A percentile compares a stretch with the other conserved stretches of the same genome.
Conservation (phyloP, 306 rosid genomes). For the Mimosa pudica region DNA sequence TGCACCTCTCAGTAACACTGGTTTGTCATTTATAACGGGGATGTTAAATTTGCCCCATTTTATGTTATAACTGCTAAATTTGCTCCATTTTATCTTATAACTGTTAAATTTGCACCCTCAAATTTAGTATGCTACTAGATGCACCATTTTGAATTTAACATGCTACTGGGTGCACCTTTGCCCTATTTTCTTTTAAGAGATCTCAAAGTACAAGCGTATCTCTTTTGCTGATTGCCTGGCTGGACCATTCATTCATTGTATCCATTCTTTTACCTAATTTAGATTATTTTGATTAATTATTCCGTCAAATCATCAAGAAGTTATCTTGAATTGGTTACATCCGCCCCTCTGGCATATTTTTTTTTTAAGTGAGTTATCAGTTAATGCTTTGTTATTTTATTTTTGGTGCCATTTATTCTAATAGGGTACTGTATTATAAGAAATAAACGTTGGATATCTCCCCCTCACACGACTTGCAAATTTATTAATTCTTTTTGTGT, state of each 20-base stretch:
- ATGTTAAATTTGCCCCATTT: too few species aligned
- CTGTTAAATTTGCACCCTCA: too few species aligned
- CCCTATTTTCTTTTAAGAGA: conserved; percentile 36
- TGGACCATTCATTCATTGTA: conserved; percentile 50
- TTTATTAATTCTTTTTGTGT: background rate
- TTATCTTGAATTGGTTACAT: conserved; percentile 45
- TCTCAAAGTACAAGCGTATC: conserved; percentile 59
- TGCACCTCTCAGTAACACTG: too few species aligned
- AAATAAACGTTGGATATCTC: background rate
- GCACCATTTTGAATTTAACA: too few species aligned
- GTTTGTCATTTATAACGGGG: too few species aligned
- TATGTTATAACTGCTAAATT: too few species aligned
- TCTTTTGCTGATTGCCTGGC: conserved; percentile 35
- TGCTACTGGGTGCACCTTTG: too few species aligned
- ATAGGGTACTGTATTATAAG: background rate
- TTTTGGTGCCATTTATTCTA: background rate
- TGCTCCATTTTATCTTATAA: too few species aligned
- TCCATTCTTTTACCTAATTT: conserved; percentile 18
- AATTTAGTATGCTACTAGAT: too few species aligned
- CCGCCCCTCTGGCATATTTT: conserved; percentile 29
- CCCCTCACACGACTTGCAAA: background rate
- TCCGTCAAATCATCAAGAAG: conserved; percentile 32
- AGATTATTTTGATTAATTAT: conserved; percentile 24
- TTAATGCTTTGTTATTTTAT: background rate
- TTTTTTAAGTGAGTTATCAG: background rate